Percentiles rank a stretch among this genome's conserved stretches.
These are phyloP conservation scores for Hymenoscyphus salicellus DNA, from an alignment of 2,329 filamentous ascomycete species.

Conservation along the genomic window DNA sequence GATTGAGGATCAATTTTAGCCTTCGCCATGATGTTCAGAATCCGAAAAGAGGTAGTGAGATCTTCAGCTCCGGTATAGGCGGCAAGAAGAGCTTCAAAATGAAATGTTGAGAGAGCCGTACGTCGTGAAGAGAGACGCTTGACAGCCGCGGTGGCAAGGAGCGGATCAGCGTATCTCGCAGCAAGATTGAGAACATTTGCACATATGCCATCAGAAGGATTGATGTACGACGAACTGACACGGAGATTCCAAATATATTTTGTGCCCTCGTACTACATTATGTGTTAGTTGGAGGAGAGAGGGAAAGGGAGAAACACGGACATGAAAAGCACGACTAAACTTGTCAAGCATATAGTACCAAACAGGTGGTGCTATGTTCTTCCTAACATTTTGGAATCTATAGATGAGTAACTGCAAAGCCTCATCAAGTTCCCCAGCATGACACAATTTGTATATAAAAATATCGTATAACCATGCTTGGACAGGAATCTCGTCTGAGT, in stretches of 20 bases:
- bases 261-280: conserved; percentile 57
- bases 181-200: conserved; percentile 70
- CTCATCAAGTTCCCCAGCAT: conserved; percentile 72
- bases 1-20: conserved; percentile 56
- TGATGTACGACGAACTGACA: conserved; percentile 57
- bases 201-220: conserved; percentile 63
- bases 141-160: conserved; percentile 69
- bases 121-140: conserved; percentile 58
- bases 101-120: conserved; percentile 58
- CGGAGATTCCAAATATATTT: conserved; percentile 68
- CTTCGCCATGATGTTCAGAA: conserved; percentile 70
- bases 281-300: neutral
- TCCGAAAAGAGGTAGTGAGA: conserved; percentile 62
- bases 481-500: conserved; percentile 51
- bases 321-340: conserved; percentile 63
- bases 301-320: conserved; percentile 40
- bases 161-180: conserved; percentile 62
- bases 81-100: conserved; percentile 78
- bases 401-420: conserved; percentile 65
- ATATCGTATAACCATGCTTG: conserved; percentile 76
- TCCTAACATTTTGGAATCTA: conserved; percentile 46
- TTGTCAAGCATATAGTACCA: conserved; percentile 73
- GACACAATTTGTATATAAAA: conserved; percentile 69
- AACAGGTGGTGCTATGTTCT: conserved; percentile 50
- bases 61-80: conserved; percentile 62